Conservation (phyloP, 1,284 basidiomycete species). For the Ganoderma meredithae region DNA sequence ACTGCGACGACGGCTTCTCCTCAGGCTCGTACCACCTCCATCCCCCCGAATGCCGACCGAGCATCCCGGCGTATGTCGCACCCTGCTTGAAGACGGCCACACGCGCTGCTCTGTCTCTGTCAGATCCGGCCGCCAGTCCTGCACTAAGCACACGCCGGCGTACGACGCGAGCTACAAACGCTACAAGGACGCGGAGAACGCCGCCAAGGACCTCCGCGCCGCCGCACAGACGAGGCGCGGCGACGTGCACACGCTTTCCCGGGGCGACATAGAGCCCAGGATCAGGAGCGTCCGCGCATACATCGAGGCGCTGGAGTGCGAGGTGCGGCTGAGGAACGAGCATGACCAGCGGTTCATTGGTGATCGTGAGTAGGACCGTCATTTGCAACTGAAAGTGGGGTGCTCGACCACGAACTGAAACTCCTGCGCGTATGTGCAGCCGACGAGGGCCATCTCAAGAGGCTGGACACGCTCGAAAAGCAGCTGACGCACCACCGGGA, state of each 20-base stretch:
- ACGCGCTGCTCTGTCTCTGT: slow-evolving; percentile 5
- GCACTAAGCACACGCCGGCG: neutral
- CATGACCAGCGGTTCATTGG: slow-evolving; percentile 1
- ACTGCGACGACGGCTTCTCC: neutral
- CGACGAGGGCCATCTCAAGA: neutral
- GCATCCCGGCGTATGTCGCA: neutral
- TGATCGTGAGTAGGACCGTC: neutral
- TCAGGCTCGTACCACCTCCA: neutral
- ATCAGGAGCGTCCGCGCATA: slow-evolving; percentile 3
- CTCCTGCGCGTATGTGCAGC: neutral
- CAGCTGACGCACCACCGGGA: slow-evolving; percentile 6
- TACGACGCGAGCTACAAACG: slow-evolving; percentile 6
- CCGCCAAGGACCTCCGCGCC: slow-evolving; percentile 1
- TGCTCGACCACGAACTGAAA: neutral
- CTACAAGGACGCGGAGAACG: slow-evolving; percentile 6
- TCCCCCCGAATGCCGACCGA: neutral
- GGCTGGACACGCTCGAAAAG: slow-evolving; percentile 2
- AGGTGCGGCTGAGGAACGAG: neutral
- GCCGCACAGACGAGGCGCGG: slow-evolving; percentile 8
- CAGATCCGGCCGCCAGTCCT: neutral
- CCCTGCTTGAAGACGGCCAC: neutral
- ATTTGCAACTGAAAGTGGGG: too few relatives aligned
- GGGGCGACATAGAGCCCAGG: neutral
- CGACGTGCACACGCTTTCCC: slow-evolving; percentile 5
- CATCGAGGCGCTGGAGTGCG: neutral